These are phyloP conservation scores for Chionographis japonica DNA, from an alignment of 106 monocot genomes.

Conservation along the genomic window DNA sequence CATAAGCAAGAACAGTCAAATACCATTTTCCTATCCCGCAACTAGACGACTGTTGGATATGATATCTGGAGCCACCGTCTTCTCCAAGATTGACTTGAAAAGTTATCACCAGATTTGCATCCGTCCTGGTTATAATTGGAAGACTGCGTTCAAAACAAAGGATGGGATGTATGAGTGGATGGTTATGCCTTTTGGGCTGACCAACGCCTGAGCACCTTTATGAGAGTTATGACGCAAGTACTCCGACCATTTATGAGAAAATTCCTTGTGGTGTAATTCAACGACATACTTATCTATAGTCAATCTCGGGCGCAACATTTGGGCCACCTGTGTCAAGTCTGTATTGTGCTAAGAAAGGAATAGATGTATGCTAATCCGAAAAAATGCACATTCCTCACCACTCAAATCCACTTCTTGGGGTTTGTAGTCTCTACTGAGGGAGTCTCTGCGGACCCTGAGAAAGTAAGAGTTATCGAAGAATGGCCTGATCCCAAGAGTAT, in stretches of 20 bases:
- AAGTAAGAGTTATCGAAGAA: background rate
- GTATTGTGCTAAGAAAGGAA: background rate
- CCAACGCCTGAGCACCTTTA: background rate
- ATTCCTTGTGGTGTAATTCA: background rate
- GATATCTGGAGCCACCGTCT: background rate
- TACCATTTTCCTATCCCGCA: background rate
- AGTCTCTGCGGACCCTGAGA: background rate
- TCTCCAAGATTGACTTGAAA: background rate
- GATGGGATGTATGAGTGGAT: background rate
- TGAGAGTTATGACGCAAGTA: background rate
- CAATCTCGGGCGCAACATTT: background rate
- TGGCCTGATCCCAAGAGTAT: background rate
- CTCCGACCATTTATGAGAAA: background rate
- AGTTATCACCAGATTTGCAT: background rate
- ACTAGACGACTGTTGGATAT: conserved; percentile 4
- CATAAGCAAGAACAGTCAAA: background rate
- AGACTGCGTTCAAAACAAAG: background rate
- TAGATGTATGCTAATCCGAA: background rate
- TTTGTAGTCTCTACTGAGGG: background rate
- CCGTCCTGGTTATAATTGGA: background rate
- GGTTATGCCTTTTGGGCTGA: background rate
- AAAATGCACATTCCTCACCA: background rate
- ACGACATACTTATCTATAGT: background rate
- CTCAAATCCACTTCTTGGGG: too few relatives aligned
- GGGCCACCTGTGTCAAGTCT: background rate